These are phyloP conservation scores for Echites panduratus DNA, from an alignment of 257 asterid species.

Conservation along the genomic window DNA sequence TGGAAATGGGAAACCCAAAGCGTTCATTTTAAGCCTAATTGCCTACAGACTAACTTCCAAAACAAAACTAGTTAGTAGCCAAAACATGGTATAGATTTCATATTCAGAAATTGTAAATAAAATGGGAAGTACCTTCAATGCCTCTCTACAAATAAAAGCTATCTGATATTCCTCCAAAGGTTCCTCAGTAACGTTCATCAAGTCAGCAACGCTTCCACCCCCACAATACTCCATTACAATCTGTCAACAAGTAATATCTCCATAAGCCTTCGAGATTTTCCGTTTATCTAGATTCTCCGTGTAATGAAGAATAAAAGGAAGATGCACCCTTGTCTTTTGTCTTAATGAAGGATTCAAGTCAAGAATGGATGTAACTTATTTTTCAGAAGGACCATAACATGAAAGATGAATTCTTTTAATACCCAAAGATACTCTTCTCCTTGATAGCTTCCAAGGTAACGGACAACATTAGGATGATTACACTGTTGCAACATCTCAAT, in stretches of 20 bases:
- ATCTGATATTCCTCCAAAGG: constrained; percentile 90
- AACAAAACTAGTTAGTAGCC: not conserved
- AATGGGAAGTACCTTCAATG: constrained; percentile 63
- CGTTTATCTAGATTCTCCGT: not conserved
- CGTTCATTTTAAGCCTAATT: not conserved
- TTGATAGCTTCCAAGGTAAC: constrained; percentile 97
- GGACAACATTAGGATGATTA: constrained; percentile 98
- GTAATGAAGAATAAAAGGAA: constrained; percentile 6
- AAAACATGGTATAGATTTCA: not conserved
- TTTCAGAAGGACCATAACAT: not conserved
- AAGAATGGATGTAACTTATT: not conserved
- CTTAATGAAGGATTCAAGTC: not conserved
- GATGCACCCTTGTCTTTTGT: not conserved
- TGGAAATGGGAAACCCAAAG: not conserved
- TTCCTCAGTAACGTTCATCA: constrained; percentile 85
- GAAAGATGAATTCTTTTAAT: constrained; percentile 25
- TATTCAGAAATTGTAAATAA: constrained; percentile 18
- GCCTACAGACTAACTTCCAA: not conserved
- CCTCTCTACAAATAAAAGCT: constrained; percentile 86
- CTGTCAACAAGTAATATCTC: constrained; percentile 49
- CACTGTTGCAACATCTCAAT: constrained; percentile 99
- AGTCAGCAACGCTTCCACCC: constrained; percentile 98
- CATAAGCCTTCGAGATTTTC: constrained; percentile 14
- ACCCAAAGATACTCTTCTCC: constrained; percentile 99
- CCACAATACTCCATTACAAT: constrained; percentile 99